Evolutionary conservation across 306 rosid species (phyloP).

Genomic region (Sicyos edulis): DNA sequence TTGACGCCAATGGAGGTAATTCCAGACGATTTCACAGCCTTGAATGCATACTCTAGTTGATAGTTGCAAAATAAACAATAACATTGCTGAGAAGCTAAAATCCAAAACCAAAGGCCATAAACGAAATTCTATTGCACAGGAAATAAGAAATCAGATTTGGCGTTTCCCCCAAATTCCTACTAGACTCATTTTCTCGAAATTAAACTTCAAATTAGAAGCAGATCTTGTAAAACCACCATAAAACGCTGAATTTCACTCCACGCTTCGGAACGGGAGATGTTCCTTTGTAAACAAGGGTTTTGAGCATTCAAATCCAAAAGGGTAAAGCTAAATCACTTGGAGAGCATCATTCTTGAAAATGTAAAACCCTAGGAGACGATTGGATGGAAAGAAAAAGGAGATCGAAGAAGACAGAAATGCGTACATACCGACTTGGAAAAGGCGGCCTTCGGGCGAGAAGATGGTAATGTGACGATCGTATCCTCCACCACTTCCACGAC

Average conservation of each 20-base stretch:
- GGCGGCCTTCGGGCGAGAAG: conserved; percentile 98
- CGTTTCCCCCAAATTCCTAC: not conserved
- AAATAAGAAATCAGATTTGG: not conserved
- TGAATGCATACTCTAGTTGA: conserved; percentile 82
- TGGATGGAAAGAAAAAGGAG: conserved; percentile 11
- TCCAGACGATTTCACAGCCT: conserved; percentile 96
- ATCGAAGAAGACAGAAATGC: not conserved
- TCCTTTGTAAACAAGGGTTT: not conserved
- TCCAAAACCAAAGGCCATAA: not conserved
- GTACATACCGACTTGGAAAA: conserved; percentile 60
- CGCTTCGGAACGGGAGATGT: not conserved
- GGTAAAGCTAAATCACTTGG: not conserved
- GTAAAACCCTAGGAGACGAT: not conserved
- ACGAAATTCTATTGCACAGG: not conserved
- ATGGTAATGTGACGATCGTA: conserved; percentile 97
- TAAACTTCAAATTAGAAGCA: no score
- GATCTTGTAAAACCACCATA: no score
- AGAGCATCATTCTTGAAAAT: not conserved
- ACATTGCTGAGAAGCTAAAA: not conserved
- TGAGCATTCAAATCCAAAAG: not conserved
- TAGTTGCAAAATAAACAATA: conserved; percentile 26
- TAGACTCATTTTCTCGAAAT: not conserved
- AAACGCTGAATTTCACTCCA: no score
- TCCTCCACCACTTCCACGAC: conserved; percentile 90
- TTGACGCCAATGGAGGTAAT: conserved; percentile 89